Evolutionary conservation across 75 land plant species (phyloP), one percentile per base, ranked within the genome.

Genomic region (Azolla pinnata): DNA sequence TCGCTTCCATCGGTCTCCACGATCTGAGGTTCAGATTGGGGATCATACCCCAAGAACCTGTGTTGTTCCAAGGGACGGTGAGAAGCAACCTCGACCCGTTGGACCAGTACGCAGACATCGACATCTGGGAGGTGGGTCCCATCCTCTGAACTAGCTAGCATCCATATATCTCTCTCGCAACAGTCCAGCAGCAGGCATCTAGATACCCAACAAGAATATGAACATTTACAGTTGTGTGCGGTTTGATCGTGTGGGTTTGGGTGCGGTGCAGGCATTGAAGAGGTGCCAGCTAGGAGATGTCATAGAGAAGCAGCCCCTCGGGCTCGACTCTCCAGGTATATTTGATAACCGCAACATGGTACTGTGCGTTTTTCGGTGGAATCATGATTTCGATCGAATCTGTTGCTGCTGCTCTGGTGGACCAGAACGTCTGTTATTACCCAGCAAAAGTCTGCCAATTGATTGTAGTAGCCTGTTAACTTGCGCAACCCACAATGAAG

Each of bases 31-130:
- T 73, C 17, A 81, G 75, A 33, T 66, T 90, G 12, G 80, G 88
- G 38, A 81, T 87, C 29, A 90, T 90, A 44, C 92, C 97, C 31
- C 97, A 90, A 71, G 97, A 90, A 19, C 85, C 87, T 45, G 78
- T 87, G 5, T 77, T 90, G 20, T 90, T 90, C 61, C 67, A 65
- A 56, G 92, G 96, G 5, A 90, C 72, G 5, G 61, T 90, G 4
- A 47, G 96, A 0, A 79, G 68, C 16, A 90, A 90, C 61, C 31
- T 90, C 57, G 96, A 90, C 66, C 96, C 96, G 20, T 65, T 90
- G n/a, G 77, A 76, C 0, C 66, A 74, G 32, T 67, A 81, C 57
- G 56, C 77, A 10, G 97, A 87, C 45, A 38, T 49, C 17, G 74
- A 82, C 18, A 67, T 85, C 25, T 81, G 84, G 84, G 33, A 79